A percentile compares a stretch with the other conserved stretches of the same genome.
These are phyloP conservation scores for Xylariaceae sp. DNA, from an alignment of 2,329 filamentous ascomycete genomes.

Conservation along the genomic window DNA sequence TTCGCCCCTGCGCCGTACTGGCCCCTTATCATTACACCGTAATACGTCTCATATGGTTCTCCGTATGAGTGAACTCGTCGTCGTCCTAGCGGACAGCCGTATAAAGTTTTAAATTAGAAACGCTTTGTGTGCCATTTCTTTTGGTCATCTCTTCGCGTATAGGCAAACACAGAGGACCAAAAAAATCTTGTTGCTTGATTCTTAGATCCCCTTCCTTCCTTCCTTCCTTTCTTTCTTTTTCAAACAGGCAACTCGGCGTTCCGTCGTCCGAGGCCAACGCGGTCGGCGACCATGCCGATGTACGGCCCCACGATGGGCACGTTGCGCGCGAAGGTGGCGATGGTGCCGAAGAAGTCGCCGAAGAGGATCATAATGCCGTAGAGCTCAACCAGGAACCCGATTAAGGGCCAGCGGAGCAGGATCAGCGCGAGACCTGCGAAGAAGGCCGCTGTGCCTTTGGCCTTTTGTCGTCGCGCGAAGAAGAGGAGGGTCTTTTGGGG, in stretches of 20 bases:
- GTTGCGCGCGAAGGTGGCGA: slow-evolving; percentile 79
- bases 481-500: slow-evolving; percentile 85
- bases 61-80: slow-evolving; percentile 3
- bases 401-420: slow-evolving; percentile 80
- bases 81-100: slow-evolving; percentile 5
- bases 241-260: slow-evolving; percentile 76
- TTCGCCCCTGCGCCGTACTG: slow-evolving; percentile 4
- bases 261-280: slow-evolving; percentile 59
- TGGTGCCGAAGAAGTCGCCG: slow-evolving; percentile 92
- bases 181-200: too few relatives aligned
- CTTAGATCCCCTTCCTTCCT: too few relatives aligned
- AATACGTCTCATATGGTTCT: slow-evolving; percentile 5
- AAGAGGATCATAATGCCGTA: slow-evolving; percentile 94
- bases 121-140: too few relatives aligned
- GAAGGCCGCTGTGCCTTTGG: slow-evolving; percentile 87
- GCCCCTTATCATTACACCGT: slow-evolving; percentile 16
- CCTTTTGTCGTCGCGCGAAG: slow-evolving; percentile 90
- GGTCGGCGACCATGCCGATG: slow-evolving; percentile 69
- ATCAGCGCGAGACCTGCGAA: slow-evolving; percentile 78
- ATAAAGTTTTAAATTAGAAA: background rate
- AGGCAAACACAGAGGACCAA: too few relatives aligned
- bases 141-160: background rate
- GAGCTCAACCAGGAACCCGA: slow-evolving; percentile 83
- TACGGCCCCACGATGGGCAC: slow-evolving; percentile 83
- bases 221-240: slow-evolving; percentile 22